Percentiles rank a stretch among this genome's conserved stretches.
Conservation (phyloP, 192 early-diverging fungal species). For the Irineochytrium annulatum region DNA sequence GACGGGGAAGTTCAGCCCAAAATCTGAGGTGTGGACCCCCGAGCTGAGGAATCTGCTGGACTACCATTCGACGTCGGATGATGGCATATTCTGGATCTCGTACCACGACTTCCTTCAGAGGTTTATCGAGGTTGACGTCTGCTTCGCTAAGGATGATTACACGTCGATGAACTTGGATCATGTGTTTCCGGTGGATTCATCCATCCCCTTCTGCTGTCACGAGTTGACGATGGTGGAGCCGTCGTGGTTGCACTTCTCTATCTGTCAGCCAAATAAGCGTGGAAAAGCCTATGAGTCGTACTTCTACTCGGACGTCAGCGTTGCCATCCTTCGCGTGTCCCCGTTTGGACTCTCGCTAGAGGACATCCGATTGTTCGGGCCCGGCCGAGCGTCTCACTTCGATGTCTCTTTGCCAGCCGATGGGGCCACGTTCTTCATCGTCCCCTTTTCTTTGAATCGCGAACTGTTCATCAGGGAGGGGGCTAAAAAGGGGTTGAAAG, state of each 20-base stretch:
- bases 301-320: conserved; percentile 19
- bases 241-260: conserved; percentile 5
- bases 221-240: conserved; percentile 21
- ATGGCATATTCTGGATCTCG: conserved; percentile 22
- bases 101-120: conserved; percentile 27
- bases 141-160: conserved; percentile 11
- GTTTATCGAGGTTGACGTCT: conserved; percentile 24
- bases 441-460: conserved; percentile 24
- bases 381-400: conserved; percentile 19
- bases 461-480: conserved; percentile 17
- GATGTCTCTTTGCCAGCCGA: conserved; percentile 15
- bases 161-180: conserved; percentile 6
- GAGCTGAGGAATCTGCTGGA: conserved; percentile 6
- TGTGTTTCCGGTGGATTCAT: neutral
- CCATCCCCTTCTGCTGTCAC: neutral
- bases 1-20: conserved; percentile 20
- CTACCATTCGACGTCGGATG: neutral
- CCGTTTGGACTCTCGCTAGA: neutral
- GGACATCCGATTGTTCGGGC: conserved; percentile 24
- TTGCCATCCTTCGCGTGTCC: conserved; percentile 8
- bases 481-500: neutral
- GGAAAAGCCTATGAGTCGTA: conserved; percentile 22
- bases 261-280: conserved; percentile 25
- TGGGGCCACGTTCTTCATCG: conserved; percentile 6
- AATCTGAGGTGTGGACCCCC: conserved; percentile 12